Evolutionary conservation across 805 yeast genomes (phyloP).

Genomic region (Cyberlindnera veronae): DNA sequence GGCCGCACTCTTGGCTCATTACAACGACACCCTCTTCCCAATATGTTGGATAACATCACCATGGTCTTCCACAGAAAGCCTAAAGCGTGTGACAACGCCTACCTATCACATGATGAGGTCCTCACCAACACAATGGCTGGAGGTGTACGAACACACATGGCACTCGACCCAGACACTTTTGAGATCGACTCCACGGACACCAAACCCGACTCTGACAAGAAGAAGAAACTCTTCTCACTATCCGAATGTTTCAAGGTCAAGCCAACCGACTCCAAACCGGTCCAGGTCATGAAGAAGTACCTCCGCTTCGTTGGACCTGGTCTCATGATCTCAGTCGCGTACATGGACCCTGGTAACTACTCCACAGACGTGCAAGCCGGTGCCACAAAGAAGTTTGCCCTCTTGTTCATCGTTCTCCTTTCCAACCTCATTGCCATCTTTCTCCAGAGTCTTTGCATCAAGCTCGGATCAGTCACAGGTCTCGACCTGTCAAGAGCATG

Average conservation of each 20-base stretch:
- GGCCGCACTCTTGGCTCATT: background rate
- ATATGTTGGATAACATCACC: too few species aligned
- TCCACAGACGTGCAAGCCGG: slow-evolving; percentile 89
- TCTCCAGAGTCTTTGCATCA: slow-evolving; percentile 77
- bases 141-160: slow-evolving; percentile 11
- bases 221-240: slow-evolving; percentile 1
- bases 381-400: slow-evolving; percentile 68
- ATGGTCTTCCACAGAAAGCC: background rate
- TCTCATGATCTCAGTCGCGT: slow-evolving; percentile 81
- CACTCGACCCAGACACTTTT: background rate
- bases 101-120: slow-evolving; percentile 17
- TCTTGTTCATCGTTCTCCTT: slow-evolving; percentile 66
- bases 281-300: slow-evolving; percentile 45
- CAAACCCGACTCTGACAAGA: background rate
- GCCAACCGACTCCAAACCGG: slow-evolving; percentile 14
- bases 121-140: slow-evolving; percentile 18
- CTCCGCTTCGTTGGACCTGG: slow-evolving; percentile 82
- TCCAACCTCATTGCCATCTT: slow-evolving; percentile 85
- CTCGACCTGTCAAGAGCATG: slow-evolving; percentile 85
- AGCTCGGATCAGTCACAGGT: slow-evolving; percentile 87
- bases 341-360: slow-evolving; percentile 93
- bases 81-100: slow-evolving; percentile 3
- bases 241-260: slow-evolving; percentile 14
- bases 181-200: slow-evolving; percentile 5
- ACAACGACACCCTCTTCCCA: background rate